Evolutionary conservation across 2,329 filamentous ascomycete genomes (phyloP).

Genomic region (Zymoseptoria passerinii): DNA sequence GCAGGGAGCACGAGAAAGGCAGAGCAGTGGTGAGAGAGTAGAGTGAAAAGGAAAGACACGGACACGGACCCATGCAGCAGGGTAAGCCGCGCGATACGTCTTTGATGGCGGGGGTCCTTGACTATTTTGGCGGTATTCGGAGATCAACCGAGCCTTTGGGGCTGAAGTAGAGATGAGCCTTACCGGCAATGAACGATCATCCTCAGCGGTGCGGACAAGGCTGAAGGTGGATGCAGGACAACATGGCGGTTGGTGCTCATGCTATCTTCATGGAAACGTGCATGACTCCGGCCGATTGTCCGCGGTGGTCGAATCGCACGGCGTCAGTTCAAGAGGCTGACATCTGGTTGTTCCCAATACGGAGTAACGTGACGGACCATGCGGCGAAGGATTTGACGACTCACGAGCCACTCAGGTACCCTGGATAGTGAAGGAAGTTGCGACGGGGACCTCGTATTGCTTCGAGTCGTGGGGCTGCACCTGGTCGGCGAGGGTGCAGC

Average conservation of each 20-base stretch:
- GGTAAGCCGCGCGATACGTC: background rate
- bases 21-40: background rate
- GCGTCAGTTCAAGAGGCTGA: background rate
- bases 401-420: background rate
- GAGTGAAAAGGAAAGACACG: background rate
- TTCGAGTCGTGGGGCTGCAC: background rate
- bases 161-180: background rate
- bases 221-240: background rate
- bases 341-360: background rate
- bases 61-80: background rate
- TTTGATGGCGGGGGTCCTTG: background rate
- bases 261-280: background rate
- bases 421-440: background rate
- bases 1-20: background rate
- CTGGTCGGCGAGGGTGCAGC: background rate
- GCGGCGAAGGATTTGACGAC: background rate
- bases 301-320: background rate
- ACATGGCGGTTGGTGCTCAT: background rate
- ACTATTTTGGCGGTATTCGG: background rate
- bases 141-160: background rate
- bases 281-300: background rate
- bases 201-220: background rate
- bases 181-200: background rate
- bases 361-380: background rate
- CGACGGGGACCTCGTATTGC: background rate